Conservation (phyloP, 2,329 filamentous ascomycete genomes). For the Neoascochyta sp. region DNA sequence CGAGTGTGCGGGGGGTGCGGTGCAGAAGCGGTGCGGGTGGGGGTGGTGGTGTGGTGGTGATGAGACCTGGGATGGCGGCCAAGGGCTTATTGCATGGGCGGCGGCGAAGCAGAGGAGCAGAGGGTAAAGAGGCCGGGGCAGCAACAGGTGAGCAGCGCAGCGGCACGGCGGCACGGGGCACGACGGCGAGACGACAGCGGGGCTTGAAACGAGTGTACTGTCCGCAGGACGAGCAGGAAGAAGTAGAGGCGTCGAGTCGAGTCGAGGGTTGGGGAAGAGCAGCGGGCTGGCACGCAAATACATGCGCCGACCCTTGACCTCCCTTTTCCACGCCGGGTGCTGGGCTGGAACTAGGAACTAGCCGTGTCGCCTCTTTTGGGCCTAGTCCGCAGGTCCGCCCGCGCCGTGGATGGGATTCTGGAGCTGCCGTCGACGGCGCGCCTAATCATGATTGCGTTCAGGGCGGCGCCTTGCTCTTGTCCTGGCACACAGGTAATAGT, state of each 20-base stretch:
- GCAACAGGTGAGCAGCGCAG: constrained; percentile 5
- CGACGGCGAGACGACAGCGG: constrained; percentile 11
- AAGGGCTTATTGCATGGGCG: constrained; percentile 31
- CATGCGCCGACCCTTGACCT: too few species aligned
- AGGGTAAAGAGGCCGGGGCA: constrained; percentile 6
- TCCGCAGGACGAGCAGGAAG: constrained; percentile 16
- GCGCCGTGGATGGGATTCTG: too few species aligned
- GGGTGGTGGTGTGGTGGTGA: constrained; percentile 1
- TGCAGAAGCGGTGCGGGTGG: constrained; percentile 5
- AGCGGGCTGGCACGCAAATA: too few species aligned
- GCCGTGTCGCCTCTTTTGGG: too few species aligned
- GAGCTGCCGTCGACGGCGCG: too few species aligned
- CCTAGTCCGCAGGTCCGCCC: too few species aligned
- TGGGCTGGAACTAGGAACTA: too few species aligned
- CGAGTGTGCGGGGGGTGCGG: constrained; percentile 9
- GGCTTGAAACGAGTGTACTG: constrained; percentile 29
- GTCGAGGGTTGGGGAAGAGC: constrained; percentile 5
- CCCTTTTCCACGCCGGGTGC: too few species aligned
- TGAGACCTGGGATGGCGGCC: constrained; percentile 4
- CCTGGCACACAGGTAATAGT: too few species aligned
- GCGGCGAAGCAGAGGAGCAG: constrained; percentile 13
- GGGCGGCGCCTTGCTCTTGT: too few species aligned
- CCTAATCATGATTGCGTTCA: too few species aligned
- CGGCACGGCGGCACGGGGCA: neutral
- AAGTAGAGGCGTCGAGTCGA: constrained; percentile 8